Evolutionary conservation across 2,329 filamentous ascomycete species (phyloP), one percentile per base, ranked within the genome.

Genomic region (Claviceps citrina): DNA sequence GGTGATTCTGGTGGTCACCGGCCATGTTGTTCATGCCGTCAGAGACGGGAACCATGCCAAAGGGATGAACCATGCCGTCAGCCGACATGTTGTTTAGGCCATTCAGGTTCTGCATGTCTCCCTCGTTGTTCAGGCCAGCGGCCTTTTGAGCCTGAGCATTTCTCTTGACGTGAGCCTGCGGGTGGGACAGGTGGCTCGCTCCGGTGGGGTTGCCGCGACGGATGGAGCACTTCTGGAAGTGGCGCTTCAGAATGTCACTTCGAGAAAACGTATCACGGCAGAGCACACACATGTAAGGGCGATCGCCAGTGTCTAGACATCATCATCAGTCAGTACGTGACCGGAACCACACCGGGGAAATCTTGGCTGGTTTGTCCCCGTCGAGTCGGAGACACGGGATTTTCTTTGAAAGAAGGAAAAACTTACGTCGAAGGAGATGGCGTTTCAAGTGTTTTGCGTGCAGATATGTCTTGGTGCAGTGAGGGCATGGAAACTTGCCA

Each of bases 141-240:
- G 62, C 60, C 60, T 78, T 75, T 53, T 78, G 72, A 16, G 68
- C 66, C 44, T 70, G 66, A 46, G 74, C 70, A 52, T 75, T 71
- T 65, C 86, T 87, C 68, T 86, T 89, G 55, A 91, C 71, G 62
- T 93, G 84, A 48, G 84, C 82, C 62, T 89, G 83, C 27, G 86
- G 84, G 63, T 95, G 86, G 51, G 87, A 93, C 61, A 98, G 64
- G 66, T 98, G 91, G 56, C 84, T 94, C 47, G 85, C 85, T 51
- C 87, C 87, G 13, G 86, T 94, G 40, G 91, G 89, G 64, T 96
- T 96, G 43, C 91, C 91, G 57, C 91, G 81, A 54, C 91, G 80
- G 49, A 95, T 85, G 30, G 91, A 95, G 67, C 91, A 98, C 69
- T 98, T 98, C 63, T 95, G 87, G 65, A 96, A 98, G 66, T 98